phyloP scores from a whole-genome alignment of 1,139 yeast genomes.

The Suhomyces atakaporum region DNA sequence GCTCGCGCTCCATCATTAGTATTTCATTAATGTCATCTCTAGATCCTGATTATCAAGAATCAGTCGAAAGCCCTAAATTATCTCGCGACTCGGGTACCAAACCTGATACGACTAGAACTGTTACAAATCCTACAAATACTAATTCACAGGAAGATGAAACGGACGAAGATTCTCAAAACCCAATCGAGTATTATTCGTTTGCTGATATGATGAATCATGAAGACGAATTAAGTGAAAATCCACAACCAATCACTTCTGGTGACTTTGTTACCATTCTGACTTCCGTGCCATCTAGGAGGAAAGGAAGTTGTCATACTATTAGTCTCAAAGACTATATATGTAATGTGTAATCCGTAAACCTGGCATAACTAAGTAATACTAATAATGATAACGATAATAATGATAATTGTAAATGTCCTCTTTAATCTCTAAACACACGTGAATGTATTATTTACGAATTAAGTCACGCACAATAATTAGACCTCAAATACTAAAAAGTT shows the following conservation, averaged over 20 bases:
- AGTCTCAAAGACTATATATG: constrained; percentile 26
- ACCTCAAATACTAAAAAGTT: too few relatives aligned
- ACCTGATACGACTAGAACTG: too few relatives aligned
- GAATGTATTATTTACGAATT: not conserved
- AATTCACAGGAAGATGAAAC: constrained; percentile 7
- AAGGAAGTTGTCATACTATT: constrained; percentile 21
- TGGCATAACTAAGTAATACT: too few relatives aligned
- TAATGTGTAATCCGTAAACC: constrained; percentile 7
- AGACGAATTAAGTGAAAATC: constrained; percentile 10
- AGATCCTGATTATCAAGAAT: constrained; percentile 12
- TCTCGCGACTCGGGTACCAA: not conserved
- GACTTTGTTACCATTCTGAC: not conserved
- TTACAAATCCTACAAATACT: not conserved
- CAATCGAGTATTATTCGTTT: constrained; percentile 36
- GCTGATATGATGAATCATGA: constrained; percentile 34
- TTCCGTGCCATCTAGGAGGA: constrained; percentile 12
- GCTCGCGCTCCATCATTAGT: constrained; percentile 29
- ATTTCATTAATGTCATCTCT: constrained; percentile 26
- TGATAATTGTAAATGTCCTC: not conserved
- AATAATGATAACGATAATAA: not conserved
- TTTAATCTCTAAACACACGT: constrained; percentile 1
- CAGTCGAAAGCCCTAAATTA: not conserved
- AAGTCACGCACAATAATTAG: constrained; percentile 9
- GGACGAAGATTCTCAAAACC: constrained; percentile 13
- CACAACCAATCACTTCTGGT: not conserved